phyloP scores from a whole-genome alignment of 495 filamentous ascomycete species.

The Parachaetomium inaequale region DNA sequence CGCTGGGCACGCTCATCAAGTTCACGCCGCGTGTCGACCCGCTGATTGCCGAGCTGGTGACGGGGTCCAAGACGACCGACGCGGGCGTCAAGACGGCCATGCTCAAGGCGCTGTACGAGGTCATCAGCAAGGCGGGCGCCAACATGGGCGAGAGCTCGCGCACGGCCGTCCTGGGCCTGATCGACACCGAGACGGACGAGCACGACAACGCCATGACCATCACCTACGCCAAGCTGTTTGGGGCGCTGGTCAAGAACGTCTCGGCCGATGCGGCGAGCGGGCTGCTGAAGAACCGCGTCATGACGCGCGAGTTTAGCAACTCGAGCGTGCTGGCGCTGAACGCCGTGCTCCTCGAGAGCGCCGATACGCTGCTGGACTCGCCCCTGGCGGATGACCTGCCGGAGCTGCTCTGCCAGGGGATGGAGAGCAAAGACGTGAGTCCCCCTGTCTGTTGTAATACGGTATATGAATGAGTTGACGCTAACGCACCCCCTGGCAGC shows the following conservation, averaged over 20 bases:
- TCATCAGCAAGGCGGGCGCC: conserved; percentile 85
- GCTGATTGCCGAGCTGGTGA: conserved; percentile 76
- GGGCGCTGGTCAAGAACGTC: conserved; percentile 80
- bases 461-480: neutral
- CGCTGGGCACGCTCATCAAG: conserved; percentile 91
- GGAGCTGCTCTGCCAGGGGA: conserved; percentile 73
- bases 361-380: conserved; percentile 60
- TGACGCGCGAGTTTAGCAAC: conserved; percentile 64
- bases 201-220: conserved; percentile 73
- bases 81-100: conserved; percentile 89
- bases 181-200: conserved; percentile 78
- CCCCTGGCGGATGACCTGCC: conserved; percentile 66
- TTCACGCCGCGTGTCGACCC: conserved; percentile 95
- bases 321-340: conserved; percentile 78
- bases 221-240: conserved; percentile 83
- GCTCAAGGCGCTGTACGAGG: conserved; percentile 95
- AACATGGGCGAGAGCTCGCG: conserved; percentile 94
- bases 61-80: conserved; percentile 88
- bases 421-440: conserved; percentile 67
- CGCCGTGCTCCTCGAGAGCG: conserved; percentile 76
- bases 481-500: conserved; percentile 40
- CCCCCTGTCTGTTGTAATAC: neutral
- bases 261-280: conserved; percentile 59
- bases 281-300: conserved; percentile 77
- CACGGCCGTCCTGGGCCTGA: conserved; percentile 72